Conservation (phyloP, 1,139 yeast species). For the Waltiozyma solani region DNA sequence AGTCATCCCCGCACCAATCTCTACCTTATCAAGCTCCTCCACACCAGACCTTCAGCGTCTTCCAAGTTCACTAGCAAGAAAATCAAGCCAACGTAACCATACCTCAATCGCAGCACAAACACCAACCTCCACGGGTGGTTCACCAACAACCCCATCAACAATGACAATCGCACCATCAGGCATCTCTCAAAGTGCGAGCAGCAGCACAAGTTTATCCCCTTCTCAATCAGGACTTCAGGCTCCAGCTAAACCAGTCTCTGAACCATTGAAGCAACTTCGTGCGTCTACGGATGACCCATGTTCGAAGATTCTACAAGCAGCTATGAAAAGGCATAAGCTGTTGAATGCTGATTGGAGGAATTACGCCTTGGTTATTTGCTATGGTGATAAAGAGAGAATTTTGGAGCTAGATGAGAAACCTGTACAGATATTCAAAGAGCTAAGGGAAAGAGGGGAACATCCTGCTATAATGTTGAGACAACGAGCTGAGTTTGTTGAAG, state of each 20-base stretch:
- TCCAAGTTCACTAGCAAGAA: not conserved
- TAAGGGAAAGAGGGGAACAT: slow-evolving; percentile 78
- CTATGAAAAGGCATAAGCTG: slow-evolving; percentile 78
- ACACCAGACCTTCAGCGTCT: too few species aligned
- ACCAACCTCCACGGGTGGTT: slow-evolving; percentile 1
- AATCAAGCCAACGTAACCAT: not conserved
- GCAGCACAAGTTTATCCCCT: slow-evolving; percentile 6
- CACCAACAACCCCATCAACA: slow-evolving; percentile 4
- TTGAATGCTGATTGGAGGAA: slow-evolving; percentile 73
- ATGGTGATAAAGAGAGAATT: slow-evolving; percentile 84
- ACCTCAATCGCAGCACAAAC: not conserved
- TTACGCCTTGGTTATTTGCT: slow-evolving; percentile 82
- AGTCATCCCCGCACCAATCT: not conserved
- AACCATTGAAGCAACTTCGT: slow-evolving; percentile 76
- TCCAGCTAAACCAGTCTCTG: slow-evolving; percentile 26
- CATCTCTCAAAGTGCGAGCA: not conserved
- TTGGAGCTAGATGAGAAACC: slow-evolving; percentile 84
- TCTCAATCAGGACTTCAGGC: slow-evolving; percentile 8
- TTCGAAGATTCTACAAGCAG: slow-evolving; percentile 78
- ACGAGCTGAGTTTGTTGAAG: slow-evolving; percentile 33
- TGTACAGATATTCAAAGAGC: slow-evolving; percentile 75
- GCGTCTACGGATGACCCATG: slow-evolving; percentile 93
- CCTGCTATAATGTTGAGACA: slow-evolving; percentile 93
- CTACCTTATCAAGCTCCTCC: not conserved
- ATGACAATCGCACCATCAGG: not conserved